Evolutionary conservation across 345 rosid genomes (phyloP).

Genomic region (Pistacia atlantica): DNA sequence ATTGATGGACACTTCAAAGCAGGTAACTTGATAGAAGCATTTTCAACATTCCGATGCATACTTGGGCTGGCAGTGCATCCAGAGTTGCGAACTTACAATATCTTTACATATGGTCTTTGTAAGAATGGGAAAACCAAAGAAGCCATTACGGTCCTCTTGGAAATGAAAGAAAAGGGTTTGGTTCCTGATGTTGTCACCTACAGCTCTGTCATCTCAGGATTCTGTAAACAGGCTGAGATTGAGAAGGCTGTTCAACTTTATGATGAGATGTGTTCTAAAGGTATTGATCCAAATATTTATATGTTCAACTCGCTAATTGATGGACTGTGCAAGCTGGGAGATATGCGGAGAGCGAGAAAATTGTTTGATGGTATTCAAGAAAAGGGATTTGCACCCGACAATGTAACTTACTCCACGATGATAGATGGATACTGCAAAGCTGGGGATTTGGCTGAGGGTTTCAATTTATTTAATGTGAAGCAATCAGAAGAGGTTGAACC

Average conservation of each 20-base stretch:
- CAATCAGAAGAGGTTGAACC: conserved; percentile 28
- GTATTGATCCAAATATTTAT: conserved; percentile 32
- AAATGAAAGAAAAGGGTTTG: conserved; percentile 20
- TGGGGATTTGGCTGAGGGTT: conserved; percentile 20
- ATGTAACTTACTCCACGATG: conserved; percentile 24
- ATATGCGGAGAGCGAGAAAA: conserved; percentile 23
- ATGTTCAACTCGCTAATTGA: conserved; percentile 31
- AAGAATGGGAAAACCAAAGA: conserved; percentile 33
- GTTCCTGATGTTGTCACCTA: conserved; percentile 37
- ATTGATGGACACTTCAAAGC: conserved; percentile 35
- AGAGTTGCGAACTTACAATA: conserved; percentile 26
- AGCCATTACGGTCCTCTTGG: conserved; percentile 26
- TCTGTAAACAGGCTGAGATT: conserved; percentile 30
- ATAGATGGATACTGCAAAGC: conserved; percentile 37
- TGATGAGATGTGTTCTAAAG: conserved; percentile 27
- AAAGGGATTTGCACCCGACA: conserved; percentile 30
- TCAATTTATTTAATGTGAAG: conserved; percentile 28
- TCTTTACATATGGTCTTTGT: conserved; percentile 28
- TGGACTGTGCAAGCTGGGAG: conserved; percentile 33
- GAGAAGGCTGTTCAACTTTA: conserved; percentile 27
- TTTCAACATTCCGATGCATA: conserved; percentile 28
- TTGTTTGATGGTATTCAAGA: conserved; percentile 31
- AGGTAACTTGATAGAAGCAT: conserved; percentile 15
- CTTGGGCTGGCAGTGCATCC: conserved; percentile 19
- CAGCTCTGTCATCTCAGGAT: conserved; percentile 30